Conservation (phyloP, 148 eudicot species). For the Diospyros lotus region DNA sequence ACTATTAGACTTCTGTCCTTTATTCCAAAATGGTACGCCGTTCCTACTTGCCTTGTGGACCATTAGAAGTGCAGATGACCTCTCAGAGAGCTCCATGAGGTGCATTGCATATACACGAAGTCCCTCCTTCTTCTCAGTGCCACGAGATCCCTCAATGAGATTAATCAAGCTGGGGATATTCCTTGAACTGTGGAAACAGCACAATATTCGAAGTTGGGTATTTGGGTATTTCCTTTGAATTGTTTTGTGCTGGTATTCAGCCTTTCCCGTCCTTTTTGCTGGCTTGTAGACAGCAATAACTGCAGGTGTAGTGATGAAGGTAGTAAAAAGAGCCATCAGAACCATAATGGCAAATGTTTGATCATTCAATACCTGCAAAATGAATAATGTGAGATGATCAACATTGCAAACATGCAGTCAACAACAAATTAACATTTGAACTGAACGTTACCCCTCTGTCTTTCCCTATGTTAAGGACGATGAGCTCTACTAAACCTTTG, state of each 20-base stretch:
- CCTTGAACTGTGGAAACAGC: slow-evolving; percentile 55
- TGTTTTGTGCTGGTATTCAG: slow-evolving; percentile 39
- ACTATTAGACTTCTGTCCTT: slow-evolving; percentile 25
- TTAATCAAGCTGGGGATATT: slow-evolving; percentile 58
- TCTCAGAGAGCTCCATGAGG: slow-evolving; percentile 71
- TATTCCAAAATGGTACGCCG: slow-evolving; percentile 69
- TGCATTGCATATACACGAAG: slow-evolving; percentile 65
- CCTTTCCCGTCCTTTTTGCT: slow-evolving; percentile 26
- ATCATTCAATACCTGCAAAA: slow-evolving; percentile 57
- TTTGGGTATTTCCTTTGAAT: slow-evolving; percentile 42
- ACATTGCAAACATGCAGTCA: background rate
- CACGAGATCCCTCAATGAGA: slow-evolving; percentile 53
- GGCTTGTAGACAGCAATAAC: slow-evolving; percentile 66
- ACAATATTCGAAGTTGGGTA: slow-evolving; percentile 46
- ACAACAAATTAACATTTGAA: background rate
- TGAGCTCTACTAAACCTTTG: slow-evolving; percentile 78
- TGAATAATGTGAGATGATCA: background rate
- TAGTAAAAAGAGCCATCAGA: slow-evolving; percentile 65
- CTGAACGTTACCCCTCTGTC: slow-evolving; percentile 46
- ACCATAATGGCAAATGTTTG: slow-evolving; percentile 72
- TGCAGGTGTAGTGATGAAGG: slow-evolving; percentile 65
- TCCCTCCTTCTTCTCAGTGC: slow-evolving; percentile 47
- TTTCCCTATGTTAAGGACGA: slow-evolving; percentile 79
- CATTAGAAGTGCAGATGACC: slow-evolving; percentile 69
- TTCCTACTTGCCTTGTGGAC: slow-evolving; percentile 62